Evolutionary conservation across 2,329 filamentous ascomycete genomes (phyloP).

Genomic region (Dactylonectria estremocensis): DNA sequence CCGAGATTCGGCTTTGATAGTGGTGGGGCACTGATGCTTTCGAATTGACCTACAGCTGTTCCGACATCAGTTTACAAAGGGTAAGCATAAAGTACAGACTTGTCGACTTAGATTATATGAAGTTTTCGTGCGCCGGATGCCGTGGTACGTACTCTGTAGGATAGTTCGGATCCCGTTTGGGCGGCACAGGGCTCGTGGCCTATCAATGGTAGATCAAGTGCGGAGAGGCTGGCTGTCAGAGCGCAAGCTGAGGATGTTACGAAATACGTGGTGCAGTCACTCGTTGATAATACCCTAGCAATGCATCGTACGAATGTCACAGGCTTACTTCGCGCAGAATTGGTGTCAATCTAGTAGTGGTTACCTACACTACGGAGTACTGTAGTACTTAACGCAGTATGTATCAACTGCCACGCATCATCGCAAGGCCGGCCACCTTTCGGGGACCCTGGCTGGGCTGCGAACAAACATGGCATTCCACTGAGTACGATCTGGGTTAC

Average conservation of each 20-base stretch:
- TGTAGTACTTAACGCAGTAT: neutral
- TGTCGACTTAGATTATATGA: too few relatives aligned
- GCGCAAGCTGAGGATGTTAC: slow-evolving; percentile 16
- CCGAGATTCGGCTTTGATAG: neutral
- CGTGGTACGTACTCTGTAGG: too few relatives aligned
- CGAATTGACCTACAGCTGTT: neutral
- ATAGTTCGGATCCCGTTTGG: neutral
- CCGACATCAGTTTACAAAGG: slow-evolving; percentile 8
- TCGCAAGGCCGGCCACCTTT: neutral
- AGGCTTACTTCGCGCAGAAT: neutral
- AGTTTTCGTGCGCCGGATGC: too few relatives aligned
- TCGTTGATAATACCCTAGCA: neutral
- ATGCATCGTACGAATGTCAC: slow-evolving; percentile 20
- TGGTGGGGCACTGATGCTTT: slow-evolving; percentile 1
- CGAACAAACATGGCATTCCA: slow-evolving; percentile 8
- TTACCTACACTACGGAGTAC: too few relatives aligned
- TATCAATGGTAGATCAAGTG: slow-evolving; percentile 20
- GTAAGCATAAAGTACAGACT: neutral
- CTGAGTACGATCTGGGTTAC: neutral
- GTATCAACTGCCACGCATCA: neutral
- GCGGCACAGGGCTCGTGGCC: slow-evolving; percentile 17
- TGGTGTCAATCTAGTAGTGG: neutral
- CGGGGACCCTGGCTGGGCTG: neutral
- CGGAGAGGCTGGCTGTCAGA: slow-evolving; percentile 21
- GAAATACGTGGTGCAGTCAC: slow-evolving; percentile 9